Evolutionary conservation across 768 basidiomycete species (phyloP).

Genomic region (Collybiopsis confluens): DNA sequence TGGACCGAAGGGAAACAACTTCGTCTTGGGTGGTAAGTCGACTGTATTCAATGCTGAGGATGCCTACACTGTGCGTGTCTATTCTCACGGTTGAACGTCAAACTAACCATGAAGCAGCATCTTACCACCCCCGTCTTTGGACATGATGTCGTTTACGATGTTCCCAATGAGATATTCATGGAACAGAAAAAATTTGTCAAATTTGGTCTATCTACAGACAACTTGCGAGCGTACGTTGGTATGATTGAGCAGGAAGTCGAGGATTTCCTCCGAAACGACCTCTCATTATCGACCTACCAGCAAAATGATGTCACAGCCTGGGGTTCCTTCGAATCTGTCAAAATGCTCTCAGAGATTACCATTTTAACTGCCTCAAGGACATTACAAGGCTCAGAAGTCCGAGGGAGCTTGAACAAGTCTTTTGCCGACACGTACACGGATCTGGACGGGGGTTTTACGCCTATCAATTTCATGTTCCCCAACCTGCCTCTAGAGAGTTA

Average conservation of each 20-base stretch:
- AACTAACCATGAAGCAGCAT: slow-evolving; percentile 47
- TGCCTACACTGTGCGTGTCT: slow-evolving; percentile 74
- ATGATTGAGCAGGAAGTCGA: slow-evolving; percentile 78
- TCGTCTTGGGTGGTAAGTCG: slow-evolving; percentile 90
- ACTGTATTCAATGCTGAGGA: slow-evolving; percentile 92
- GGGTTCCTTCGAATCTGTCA: slow-evolving; percentile 72
- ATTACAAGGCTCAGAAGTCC: slow-evolving; percentile 89
- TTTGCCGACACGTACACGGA: slow-evolving; percentile 85
- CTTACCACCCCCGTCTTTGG: slow-evolving; percentile 95
- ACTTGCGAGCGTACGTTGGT: slow-evolving; percentile 79
- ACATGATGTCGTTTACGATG: slow-evolving; percentile 95
- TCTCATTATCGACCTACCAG: slow-evolving; percentile 59
- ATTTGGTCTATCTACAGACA: slow-evolving; percentile 88
- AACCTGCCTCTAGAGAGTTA: slow-evolving; percentile 90
- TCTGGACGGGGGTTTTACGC: slow-evolving; percentile 94
- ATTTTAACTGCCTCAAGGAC: slow-evolving; percentile 94
- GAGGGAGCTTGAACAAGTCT: slow-evolving; percentile 68
- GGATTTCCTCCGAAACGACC: slow-evolving; percentile 64
- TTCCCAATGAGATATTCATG: slow-evolving; percentile 95
- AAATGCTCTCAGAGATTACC: slow-evolving; percentile 80
- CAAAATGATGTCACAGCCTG: slow-evolving; percentile 67
- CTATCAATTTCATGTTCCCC: slow-evolving; percentile 93
- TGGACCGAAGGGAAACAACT: slow-evolving; percentile 89
- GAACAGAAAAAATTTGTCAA: slow-evolving; percentile 99
- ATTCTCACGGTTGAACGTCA: slow-evolving; percentile 5